Evolutionary conservation across 1,284 basidiomycete species (phyloP).

Genomic region (Ustilago sp.): DNA sequence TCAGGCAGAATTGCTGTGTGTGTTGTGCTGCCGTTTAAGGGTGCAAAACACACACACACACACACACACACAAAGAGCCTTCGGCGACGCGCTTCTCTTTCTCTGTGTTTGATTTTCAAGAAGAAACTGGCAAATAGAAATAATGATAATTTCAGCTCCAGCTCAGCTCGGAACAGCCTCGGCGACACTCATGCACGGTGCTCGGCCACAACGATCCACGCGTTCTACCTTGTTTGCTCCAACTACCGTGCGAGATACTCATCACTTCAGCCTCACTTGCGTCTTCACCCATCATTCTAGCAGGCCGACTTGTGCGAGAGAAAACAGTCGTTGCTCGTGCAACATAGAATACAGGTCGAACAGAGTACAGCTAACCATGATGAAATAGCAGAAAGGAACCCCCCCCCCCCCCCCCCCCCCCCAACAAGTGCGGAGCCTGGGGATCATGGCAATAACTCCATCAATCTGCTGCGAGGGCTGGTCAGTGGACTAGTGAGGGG

Average conservation of each 20-base stretch:
- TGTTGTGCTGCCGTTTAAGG: not conserved
- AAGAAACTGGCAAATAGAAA: constrained; percentile 18
- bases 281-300: not conserved
- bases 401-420: no score
- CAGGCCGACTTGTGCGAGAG: not conserved
- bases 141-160: not conserved
- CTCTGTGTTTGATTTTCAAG: constrained; percentile 2
- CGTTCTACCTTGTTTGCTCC: not conserved
- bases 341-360: constrained; percentile 9
- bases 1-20: not conserved
- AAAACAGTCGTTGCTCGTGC: not conserved
- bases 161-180: constrained; percentile 7
- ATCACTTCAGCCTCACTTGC: not conserved
- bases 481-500: constrained; percentile 31
- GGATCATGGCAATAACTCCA: constrained; percentile 26
- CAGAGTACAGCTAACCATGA: not conserved
- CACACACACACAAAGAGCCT: not conserved
- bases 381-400: not conserved
- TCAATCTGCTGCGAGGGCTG: constrained; percentile 18
- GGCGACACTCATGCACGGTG: not conserved
- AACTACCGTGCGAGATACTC: not conserved
- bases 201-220: not conserved
- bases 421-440: not conserved
- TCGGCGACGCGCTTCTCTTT: constrained; percentile 7
- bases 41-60: constrained; percentile 1